Evolutionary conservation across 2,329 filamentous ascomycete species (phyloP).

Genomic region (Metarhizium album): DNA sequence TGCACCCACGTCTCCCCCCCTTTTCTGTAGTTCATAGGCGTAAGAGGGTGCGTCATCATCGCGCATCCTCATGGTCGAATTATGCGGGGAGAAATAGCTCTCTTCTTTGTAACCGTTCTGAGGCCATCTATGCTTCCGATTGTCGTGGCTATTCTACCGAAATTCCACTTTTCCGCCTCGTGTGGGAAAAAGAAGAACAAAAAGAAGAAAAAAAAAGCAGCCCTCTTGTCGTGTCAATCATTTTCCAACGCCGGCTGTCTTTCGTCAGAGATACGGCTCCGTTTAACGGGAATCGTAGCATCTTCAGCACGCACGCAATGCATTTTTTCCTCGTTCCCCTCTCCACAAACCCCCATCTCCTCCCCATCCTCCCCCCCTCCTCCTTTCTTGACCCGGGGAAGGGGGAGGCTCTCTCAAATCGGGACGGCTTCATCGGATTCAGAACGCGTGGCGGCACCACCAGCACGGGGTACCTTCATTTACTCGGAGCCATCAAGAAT

Average conservation of each 20-base stretch:
- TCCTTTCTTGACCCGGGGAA: not conserved
- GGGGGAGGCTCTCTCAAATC: not conserved
- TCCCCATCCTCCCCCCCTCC: too few species aligned
- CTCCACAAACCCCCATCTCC: too few species aligned
- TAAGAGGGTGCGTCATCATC: not conserved
- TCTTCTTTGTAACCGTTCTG: not conserved
- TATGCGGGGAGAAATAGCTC: not conserved
- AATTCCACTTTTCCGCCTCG: not conserved
- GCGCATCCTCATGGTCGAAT: not conserved
- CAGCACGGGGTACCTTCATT: not conserved
- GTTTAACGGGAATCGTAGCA: not conserved
- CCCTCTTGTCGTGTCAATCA: not conserved
- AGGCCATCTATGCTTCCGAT: not conserved
- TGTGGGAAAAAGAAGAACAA: too few species aligned
- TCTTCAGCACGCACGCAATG: not conserved
- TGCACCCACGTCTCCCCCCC: too few species aligned
- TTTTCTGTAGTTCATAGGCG: too few species aligned
- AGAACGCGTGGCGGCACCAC: not conserved
- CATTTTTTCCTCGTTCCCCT: not conserved
- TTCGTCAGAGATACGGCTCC: conserved; percentile 1
- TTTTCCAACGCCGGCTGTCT: not conserved
- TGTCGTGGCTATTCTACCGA: conserved; percentile 1
- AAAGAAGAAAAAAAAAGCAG: too few species aligned
- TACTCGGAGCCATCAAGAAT: conserved; percentile 29
- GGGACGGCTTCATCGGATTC: not conserved